Conservation (phyloP, 345 rosid genomes). For the Euphorbia peplus region DNA sequence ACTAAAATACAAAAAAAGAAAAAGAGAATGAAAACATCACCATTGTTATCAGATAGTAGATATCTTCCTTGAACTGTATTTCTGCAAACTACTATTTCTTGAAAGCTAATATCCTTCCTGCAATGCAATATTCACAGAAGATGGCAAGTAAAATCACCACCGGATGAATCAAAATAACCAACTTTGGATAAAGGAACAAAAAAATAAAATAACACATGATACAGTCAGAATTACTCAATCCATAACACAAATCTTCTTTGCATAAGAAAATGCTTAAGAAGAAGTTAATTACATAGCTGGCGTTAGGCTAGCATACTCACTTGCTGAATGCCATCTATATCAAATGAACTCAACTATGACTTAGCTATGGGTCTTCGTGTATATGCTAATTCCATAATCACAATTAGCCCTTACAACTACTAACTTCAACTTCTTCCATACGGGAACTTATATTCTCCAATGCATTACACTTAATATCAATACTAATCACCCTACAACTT, state of each 20-base stretch:
- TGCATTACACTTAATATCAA: too few relatives aligned
- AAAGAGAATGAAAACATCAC: constrained; percentile 22
- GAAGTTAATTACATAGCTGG: not conserved
- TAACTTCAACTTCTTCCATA: too few relatives aligned
- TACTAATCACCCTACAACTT: too few relatives aligned
- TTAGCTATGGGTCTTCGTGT: not conserved
- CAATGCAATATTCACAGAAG: not conserved
- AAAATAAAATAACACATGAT: not conserved
- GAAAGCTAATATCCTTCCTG: constrained; percentile 65
- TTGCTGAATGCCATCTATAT: not conserved
- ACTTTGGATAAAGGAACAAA: not conserved
- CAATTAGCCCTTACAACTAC: too few relatives aligned
- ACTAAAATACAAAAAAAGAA: not conserved
- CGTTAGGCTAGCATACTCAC: too few relatives aligned
- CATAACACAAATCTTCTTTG: not conserved
- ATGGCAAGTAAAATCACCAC: not conserved
- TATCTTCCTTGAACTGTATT: constrained; percentile 87
- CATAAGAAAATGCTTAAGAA: not conserved
- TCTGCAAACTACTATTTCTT: constrained; percentile 49
- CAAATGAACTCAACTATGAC: not conserved
- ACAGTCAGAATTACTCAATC: not conserved
- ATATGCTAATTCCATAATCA: too few relatives aligned
- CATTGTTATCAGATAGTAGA: constrained; percentile 75
- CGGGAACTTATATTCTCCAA: too few relatives aligned
- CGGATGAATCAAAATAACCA: not conserved